Evolutionary conservation across 2,329 filamentous ascomycete genomes (phyloP), one percentile per base, ranked within the genome.

Genomic region (Pseudogymnoascus sp.): DNA sequence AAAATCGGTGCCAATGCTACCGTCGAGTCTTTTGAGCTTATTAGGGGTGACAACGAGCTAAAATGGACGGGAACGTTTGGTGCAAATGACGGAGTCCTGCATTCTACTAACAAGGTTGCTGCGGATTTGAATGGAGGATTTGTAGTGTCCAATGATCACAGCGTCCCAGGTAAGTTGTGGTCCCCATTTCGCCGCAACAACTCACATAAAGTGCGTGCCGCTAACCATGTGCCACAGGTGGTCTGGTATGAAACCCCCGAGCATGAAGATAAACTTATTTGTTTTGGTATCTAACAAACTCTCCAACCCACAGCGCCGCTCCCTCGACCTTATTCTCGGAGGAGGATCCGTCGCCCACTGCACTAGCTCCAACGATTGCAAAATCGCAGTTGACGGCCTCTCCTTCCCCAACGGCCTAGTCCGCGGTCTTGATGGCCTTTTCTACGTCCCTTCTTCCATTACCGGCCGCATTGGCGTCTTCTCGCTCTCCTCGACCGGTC

Each of bases 81-180:
- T 16, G 67, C 43, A 49, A 49, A 49, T 8, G 43, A 72, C 38
- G 66, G 71, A 12, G 65, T 68, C 14, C 73, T 77, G 43, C 61
- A 71, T n/a, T 72, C 75, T 1, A 73, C 75, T 7, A 77, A 77
- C 65, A 68, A 70, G 18, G 63, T 76, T n/a, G 71, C 72, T 5
- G 73, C 74, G 64, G 68, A 71, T 1, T 68, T 64, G 11, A 72
- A 73, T 61, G 68, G 75, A 40, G 70, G 69, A 1, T 75, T 77
- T 61, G 67, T 74, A n/a, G 70, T 75, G 49, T 74, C 74, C 2
- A 77, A 76, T 64, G 74, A 75, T 49, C 73, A 76, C 34, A 71
- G 69, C 40, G 60, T 25, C 4, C 76, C 76, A 65, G 66, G 68
- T 67, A 64, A 59, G 7, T 37, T 37, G 28, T 28, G 23, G 62